phyloP scores from a whole-genome alignment of 2,329 filamentous ascomycete genomes.

The Botrytis galanthina region DNA sequence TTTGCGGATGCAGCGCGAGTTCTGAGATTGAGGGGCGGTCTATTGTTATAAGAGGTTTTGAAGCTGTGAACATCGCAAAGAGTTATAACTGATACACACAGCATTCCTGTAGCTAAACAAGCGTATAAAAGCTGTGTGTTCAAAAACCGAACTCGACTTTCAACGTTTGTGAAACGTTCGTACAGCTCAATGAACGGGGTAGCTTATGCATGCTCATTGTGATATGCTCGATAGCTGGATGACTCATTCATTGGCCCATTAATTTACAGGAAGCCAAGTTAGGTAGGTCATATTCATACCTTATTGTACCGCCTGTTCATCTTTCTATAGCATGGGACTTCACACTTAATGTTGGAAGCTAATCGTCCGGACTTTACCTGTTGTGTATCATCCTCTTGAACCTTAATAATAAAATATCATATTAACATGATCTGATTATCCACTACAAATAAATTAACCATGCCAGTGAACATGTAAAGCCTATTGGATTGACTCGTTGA shows the following conservation, averaged over 20 bases:
- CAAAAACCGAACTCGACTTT: background rate
- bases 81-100: background rate
- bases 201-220: background rate
- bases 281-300: background rate
- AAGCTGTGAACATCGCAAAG: background rate
- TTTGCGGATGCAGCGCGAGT: background rate
- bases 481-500: background rate
- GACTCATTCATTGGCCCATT: background rate
- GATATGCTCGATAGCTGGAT: background rate
- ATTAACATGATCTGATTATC: background rate
- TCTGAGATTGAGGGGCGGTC: background rate
- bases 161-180: background rate
- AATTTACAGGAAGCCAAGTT: background rate
- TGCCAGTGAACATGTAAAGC: background rate
- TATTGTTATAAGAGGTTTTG: background rate
- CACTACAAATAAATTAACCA: background rate
- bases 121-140: background rate
- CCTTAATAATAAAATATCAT: background rate
- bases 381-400: background rate
- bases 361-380: background rate
- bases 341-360: background rate
- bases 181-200: background rate
- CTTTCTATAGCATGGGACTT: background rate
- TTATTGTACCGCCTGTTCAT: background rate
- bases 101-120: background rate